phyloP scores from a whole-genome alignment of 768 basidiomycete genomes.

The Pilatotrama ljubarskyi region DNA sequence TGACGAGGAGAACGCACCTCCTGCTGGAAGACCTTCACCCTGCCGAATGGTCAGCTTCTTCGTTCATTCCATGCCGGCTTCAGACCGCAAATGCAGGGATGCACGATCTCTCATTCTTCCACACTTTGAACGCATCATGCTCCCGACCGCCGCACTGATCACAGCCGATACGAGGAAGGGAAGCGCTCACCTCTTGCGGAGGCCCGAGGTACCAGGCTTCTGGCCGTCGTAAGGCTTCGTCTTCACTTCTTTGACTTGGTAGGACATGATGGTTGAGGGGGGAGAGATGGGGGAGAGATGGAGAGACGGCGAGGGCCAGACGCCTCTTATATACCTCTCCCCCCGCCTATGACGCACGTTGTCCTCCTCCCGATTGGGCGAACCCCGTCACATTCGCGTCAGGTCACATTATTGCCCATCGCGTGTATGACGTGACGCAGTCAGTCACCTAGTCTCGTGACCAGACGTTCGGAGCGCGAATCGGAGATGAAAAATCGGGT shows the following conservation, averaged over 20 bases:
- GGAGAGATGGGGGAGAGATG: slow-evolving; percentile 7
- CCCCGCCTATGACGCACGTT: slow-evolving; percentile 21
- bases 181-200: slow-evolving; percentile 80
- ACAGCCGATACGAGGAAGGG: slow-evolving; percentile 5
- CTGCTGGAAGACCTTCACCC: slow-evolving; percentile 98
- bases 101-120: background rate
- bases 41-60: slow-evolving; percentile 33
- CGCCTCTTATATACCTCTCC: slow-evolving; percentile 15
- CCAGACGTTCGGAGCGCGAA: no score
- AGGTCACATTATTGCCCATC: slow-evolving; percentile 14
- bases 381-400: slow-evolving; percentile 21
- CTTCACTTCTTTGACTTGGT: slow-evolving; percentile 60
- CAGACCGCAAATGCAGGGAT: background rate
- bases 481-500: background rate
- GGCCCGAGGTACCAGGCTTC: slow-evolving; percentile 97
- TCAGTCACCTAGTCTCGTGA: background rate
- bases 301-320: background rate
- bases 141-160: slow-evolving; percentile 20
- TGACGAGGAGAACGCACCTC: slow-evolving; percentile 51
- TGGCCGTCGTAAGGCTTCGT: slow-evolving; percentile 92
- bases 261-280: slow-evolving; percentile 37
- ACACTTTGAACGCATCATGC: background rate
- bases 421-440: background rate
- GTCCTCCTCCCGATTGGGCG: slow-evolving; percentile 8
- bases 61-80: no score